phyloP scores from a whole-genome alignment of 2,329 filamentous ascomycete species.

The Neofusicoccum laricinum region DNA sequence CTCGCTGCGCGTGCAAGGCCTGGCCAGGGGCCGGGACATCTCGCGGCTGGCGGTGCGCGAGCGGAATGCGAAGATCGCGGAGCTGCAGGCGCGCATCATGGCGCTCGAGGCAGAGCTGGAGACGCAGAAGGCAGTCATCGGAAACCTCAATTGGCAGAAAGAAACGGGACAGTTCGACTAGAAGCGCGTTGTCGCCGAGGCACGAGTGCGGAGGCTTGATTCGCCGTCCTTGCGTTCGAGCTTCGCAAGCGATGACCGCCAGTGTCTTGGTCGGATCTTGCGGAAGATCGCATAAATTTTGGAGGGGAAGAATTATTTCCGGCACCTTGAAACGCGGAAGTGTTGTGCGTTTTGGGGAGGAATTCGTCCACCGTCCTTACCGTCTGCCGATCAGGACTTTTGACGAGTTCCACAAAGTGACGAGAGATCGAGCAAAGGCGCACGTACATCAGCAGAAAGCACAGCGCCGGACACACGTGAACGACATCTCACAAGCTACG shows the following conservation, averaged over 20 bases:
- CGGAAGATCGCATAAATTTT: too few species aligned
- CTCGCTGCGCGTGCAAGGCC: constrained; percentile 58
- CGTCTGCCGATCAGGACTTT: neutral
- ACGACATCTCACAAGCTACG: neutral
- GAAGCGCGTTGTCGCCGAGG: neutral
- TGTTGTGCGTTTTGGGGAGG: neutral
- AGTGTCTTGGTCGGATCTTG: too few species aligned
- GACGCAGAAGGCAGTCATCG: constrained; percentile 48
- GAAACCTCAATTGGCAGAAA: constrained; percentile 33
- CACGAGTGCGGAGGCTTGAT: neutral
- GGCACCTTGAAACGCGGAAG: neutral
- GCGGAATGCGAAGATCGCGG: constrained; percentile 62
- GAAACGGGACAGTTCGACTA: constrained; percentile 17
- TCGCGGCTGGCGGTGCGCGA: constrained; percentile 59
- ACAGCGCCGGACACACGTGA: neutral
- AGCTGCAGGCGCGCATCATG: constrained; percentile 65
- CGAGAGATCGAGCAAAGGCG: neutral
- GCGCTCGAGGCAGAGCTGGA: constrained; percentile 56
- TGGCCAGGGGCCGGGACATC: constrained; percentile 64
- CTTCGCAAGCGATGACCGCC: neutral
- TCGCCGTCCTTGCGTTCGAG: neutral
- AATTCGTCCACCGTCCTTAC: neutral
- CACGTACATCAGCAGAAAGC: neutral
- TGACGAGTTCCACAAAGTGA: neutral
- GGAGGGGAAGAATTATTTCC: too few species aligned